Evolutionary conservation across 2,329 filamentous ascomycete genomes (phyloP).

Genomic region (Aspergillus alliaceus): DNA sequence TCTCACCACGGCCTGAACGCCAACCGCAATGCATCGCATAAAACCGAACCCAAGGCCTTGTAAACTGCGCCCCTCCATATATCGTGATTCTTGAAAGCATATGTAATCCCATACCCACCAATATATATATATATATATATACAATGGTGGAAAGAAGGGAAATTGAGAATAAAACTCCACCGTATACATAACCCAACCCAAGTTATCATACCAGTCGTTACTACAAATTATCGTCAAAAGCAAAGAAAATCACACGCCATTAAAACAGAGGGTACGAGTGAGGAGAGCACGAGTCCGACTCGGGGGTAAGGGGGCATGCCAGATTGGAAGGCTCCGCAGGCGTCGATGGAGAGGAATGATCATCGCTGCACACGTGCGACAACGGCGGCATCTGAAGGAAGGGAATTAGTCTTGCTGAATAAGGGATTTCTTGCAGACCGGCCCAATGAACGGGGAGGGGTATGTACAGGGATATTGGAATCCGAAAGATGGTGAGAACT

Average conservation of each 20-base stretch:
- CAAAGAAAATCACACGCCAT: background rate
- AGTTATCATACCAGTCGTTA: conserved; percentile 10
- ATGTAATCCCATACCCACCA: background rate
- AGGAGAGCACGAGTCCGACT: conserved; percentile 42
- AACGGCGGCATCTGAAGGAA: conserved; percentile 36
- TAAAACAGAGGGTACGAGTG: conserved; percentile 30
- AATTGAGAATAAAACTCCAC: conserved; percentile 6
- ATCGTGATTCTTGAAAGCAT: background rate
- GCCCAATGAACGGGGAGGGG: conserved; percentile 27
- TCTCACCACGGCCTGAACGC: conserved; percentile 4
- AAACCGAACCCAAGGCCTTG: background rate
- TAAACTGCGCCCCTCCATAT: background rate
- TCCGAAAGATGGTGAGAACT: conserved; percentile 36
- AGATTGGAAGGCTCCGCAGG: conserved; percentile 41
- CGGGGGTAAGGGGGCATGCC: conserved; percentile 43
- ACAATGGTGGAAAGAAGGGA: too few species aligned
- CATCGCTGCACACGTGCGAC: conserved; percentile 38
- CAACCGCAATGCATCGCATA: conserved; percentile 4
- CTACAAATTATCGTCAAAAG: background rate
- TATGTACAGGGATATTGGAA: conserved; percentile 46
- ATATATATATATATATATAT: too few species aligned
- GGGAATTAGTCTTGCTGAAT: conserved; percentile 17
- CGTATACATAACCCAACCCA: background rate
- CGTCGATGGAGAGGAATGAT: conserved; percentile 41
- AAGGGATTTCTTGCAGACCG: conserved; percentile 13